Conservation (phyloP, 306 rosid species). For the Gynostemma pentaphyllum region DNA sequence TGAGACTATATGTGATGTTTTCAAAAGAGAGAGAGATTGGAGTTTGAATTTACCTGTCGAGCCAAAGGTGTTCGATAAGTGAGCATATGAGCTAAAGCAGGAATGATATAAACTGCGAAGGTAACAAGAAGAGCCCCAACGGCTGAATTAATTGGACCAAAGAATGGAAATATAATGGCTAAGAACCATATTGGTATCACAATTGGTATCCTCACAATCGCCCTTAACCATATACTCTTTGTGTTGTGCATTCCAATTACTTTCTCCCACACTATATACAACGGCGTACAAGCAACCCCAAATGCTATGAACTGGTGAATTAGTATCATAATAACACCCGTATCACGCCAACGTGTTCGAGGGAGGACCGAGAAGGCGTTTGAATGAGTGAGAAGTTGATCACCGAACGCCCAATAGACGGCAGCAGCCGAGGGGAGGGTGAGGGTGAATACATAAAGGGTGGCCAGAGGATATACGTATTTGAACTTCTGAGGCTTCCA, state of each 20-base stretch:
- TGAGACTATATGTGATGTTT: too few species aligned
- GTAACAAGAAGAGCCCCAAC: slow-evolving; percentile 57
- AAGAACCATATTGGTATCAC: too few species aligned
- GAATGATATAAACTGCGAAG: too few species aligned
- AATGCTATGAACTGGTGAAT: slow-evolving; percentile 59
- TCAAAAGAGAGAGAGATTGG: slow-evolving; percentile 19
- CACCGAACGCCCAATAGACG: slow-evolving; percentile 59
- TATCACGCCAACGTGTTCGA: slow-evolving; percentile 34
- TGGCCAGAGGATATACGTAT: too few species aligned
- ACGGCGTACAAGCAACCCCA: slow-evolving; percentile 54
- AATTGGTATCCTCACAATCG: slow-evolving; percentile 43
- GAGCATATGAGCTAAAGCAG: slow-evolving; percentile 46
- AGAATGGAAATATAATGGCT: too few species aligned
- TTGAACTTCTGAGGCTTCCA: too few species aligned
- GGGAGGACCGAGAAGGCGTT: slow-evolving; percentile 52
- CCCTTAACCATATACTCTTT: slow-evolving; percentile 44
- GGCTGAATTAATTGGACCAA: too few species aligned
- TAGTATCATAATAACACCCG: slow-evolving; percentile 41
- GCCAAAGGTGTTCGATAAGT: slow-evolving; percentile 45
- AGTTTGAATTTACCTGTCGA: slow-evolving; percentile 38
- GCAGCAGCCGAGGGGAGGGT: too few species aligned
- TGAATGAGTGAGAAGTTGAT: too few species aligned
- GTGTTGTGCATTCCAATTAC: too few species aligned
- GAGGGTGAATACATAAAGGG: too few species aligned
- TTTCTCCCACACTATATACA: slow-evolving; percentile 62